Evolutionary conservation across 371 early-diverging fungal species (phyloP).

Genomic region (Lichtheimia ornata): DNA sequence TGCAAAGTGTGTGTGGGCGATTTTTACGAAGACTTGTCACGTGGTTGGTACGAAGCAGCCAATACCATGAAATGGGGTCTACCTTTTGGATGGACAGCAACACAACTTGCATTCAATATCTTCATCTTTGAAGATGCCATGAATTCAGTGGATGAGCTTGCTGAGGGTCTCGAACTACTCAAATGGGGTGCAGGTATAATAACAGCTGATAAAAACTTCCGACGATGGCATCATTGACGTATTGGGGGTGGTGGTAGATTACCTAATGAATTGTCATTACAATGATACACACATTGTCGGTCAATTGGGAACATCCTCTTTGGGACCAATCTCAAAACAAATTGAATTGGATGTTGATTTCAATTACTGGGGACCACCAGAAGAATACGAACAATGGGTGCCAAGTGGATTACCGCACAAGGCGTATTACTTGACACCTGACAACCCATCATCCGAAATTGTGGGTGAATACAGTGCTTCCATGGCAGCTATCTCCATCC

Average conservation of each 20-base stretch:
- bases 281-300: constrained; percentile 57
- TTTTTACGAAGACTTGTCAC: constrained; percentile 57
- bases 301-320: constrained; percentile 50
- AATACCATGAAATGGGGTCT: constrained; percentile 69
- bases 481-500: constrained; percentile 46
- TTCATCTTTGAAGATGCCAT: constrained; percentile 53
- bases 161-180: constrained; percentile 51
- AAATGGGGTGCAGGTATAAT: constrained; percentile 53
- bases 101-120: constrained; percentile 57
- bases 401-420: constrained; percentile 48
- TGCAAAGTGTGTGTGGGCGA: constrained; percentile 57
- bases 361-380: constrained; percentile 63
- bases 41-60: constrained; percentile 66
- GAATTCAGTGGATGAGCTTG: constrained; percentile 52
- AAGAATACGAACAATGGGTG: constrained; percentile 59
- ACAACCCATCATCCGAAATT: constrained; percentile 56
- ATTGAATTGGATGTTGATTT: constrained; percentile 58
- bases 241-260: constrained; percentile 30
- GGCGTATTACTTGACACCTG: constrained; percentile 50
- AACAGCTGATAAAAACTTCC: neutral
- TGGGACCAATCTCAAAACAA: constrained; percentile 46
- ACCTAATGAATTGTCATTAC: constrained; percentile 51
- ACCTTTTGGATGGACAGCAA: constrained; percentile 54
- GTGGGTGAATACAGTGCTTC: constrained; percentile 57
- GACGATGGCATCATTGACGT: neutral